phyloP scores from a whole-genome alignment of 176 grass and related monocot genomes.

The Metroxylon sagu region DNA sequence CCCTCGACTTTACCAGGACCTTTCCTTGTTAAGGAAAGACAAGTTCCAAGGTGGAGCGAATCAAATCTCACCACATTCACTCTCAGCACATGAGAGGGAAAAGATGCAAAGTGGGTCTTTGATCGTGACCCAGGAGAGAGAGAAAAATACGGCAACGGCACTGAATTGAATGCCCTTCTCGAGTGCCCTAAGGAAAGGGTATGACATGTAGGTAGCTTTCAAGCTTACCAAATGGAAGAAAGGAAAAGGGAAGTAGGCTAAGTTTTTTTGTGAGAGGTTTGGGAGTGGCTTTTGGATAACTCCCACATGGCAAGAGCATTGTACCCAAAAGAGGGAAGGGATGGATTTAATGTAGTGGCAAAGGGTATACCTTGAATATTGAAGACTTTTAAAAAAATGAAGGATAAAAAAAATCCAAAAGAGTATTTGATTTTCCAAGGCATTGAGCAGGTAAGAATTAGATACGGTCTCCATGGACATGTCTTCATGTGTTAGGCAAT shows the following conservation, averaged over 20 bases:
- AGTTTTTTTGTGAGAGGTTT: no score
- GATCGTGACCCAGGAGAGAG: conserved; percentile 32
- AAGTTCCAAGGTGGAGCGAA: conserved; percentile 9
- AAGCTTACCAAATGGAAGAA: conserved; percentile 15
- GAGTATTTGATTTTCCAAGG: no score
- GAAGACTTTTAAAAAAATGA: no score
- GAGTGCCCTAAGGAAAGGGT: conserved; percentile 22
- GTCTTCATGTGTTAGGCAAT: no score
- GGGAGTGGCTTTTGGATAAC: no score
- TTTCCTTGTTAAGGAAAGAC: conserved; percentile 31
- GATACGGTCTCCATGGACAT: no score
- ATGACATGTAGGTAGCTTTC: conserved; percentile 29
- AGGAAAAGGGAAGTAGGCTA: background rate
- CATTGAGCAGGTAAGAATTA: no score
- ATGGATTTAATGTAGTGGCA: no score
- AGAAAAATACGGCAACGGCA: conserved; percentile 33
- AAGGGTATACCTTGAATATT: no score
- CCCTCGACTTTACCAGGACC: conserved; percentile 20
- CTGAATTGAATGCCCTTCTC: conserved; percentile 74
- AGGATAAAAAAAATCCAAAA: no score
- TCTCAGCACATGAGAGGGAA: conserved; percentile 9
- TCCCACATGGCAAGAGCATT: no score
- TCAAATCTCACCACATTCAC: background rate
- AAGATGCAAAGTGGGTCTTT: conserved; percentile 26
- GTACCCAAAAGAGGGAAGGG: no score